Evolutionary conservation across 257 asterid genomes (phyloP).

Genomic region (Solanum arcanum): DNA sequence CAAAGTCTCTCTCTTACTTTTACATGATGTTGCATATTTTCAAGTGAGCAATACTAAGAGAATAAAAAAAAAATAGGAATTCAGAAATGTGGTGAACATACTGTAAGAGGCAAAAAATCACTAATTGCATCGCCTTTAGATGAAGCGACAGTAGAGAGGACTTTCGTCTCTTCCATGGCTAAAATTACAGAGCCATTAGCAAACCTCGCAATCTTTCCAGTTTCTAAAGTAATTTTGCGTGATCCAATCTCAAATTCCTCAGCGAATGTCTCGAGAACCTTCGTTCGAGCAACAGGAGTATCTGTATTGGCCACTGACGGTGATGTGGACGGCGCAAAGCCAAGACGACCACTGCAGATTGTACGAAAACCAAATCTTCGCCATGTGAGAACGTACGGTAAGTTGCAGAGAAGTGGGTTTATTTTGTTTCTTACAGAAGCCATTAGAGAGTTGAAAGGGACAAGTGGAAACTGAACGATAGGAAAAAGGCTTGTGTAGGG

Average conservation of each 20-base stretch:
- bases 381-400: constrained; percentile 51
- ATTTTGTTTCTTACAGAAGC: constrained; percentile 49
- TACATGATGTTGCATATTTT: background rate
- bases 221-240: constrained; percentile 48
- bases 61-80: background rate
- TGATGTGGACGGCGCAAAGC: constrained; percentile 24
- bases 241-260: constrained; percentile 87
- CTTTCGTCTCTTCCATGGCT: constrained; percentile 86
- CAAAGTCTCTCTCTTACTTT: background rate
- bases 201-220: constrained; percentile 84
- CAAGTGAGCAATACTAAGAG: background rate
- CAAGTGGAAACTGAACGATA: background rate
- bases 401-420: constrained; percentile 48
- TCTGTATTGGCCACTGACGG: constrained; percentile 29
- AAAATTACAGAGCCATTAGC: constrained; percentile 82
- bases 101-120: constrained; percentile 90
- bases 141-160: constrained; percentile 75
- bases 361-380: constrained; percentile 42
- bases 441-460: constrained; percentile 22
- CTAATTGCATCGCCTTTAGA: constrained; percentile 66
- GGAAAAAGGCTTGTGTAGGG: background rate
- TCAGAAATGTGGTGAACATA: constrained; percentile 15
- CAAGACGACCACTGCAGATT: constrained; percentile 52
- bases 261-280: constrained; percentile 58
- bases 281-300: constrained; percentile 30